Evolutionary conservation across 345 rosid genomes (phyloP), one percentile per base, ranked within the genome.

Genomic region (Arabis hirsuta): DNA sequence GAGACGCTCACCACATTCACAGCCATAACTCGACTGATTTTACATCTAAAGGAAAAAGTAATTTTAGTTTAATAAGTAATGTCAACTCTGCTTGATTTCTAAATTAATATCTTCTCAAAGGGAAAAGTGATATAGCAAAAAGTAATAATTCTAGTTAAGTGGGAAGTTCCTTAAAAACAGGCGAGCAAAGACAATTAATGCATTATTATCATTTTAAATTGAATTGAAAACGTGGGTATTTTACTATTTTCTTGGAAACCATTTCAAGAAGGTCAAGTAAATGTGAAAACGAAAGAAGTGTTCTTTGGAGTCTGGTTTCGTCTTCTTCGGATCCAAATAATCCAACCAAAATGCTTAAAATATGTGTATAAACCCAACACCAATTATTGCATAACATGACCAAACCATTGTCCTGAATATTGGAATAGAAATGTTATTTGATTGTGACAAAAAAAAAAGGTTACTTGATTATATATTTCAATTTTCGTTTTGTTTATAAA

Each of bases 151-250:
- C 36, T 5, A 12, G 16, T 3, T 20, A 11, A 62, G 69, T 62
- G 61, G 8, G 24, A 29, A 29, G 9, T 51, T 71, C 75, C 38
- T 60, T 9, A 11, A 60, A 42, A 52, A 42, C 44, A 51, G 54
- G 44, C 34, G 22, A 71, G 2, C 12, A 71, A 71, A 32, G 24
- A 12, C 31, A 24, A 39, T 16, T 4, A 1, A 71, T 19, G 19
- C 7, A 20, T 61, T 22, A 22, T 22, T 22, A 22, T 22, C 24
- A 22, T 43, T 52, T 72, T 53, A 43, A 43, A 62, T 53, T 62
- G 62, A 62, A 53, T 72, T 62, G 38, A 62, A 62, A 72, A 72
- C 62, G 69, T 62, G 69, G 62, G 55, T 22, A 4, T 31, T 62
- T 53, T 19, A 53, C 12, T 42, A 56, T 52, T 45, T 52, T 52